A percentile compares a stretch with the other conserved stretches of the same genome.
Conservation (phyloP, 73 alveolate genomes). For the Paramecium sexaurelia region DNA sequence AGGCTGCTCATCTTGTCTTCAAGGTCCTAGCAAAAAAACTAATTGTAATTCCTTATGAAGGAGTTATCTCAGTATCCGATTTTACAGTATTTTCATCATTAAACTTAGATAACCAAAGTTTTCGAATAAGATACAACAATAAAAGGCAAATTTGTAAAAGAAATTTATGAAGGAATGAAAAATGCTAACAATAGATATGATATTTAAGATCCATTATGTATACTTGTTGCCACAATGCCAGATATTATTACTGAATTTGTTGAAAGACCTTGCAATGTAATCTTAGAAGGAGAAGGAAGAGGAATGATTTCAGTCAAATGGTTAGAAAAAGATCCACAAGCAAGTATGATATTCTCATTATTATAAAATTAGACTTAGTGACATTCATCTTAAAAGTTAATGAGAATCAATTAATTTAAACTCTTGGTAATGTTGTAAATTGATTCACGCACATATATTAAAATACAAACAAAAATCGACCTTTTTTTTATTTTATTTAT, state of each 20-base stretch:
- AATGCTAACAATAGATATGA: not conserved
- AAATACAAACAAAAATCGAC: not conserved
- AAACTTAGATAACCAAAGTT: not conserved
- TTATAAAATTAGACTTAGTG: not conserved
- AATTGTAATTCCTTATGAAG: conserved; percentile 13
- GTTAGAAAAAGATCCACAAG: not conserved
- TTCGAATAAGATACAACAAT: conserved; percentile 16
- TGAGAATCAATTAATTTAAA: conserved; percentile 9
- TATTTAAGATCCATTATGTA: conserved; percentile 43
- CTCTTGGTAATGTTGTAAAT: not conserved
- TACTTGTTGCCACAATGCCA: not conserved
- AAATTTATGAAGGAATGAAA: conserved; percentile 48
- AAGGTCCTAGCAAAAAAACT: conserved; percentile 1
- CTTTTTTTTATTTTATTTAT: too few species aligned
- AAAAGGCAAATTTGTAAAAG: conserved; percentile 18
- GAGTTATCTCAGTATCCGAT: conserved; percentile 16
- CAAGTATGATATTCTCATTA: not conserved
- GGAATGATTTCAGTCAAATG: conserved; percentile 43
- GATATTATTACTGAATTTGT: conserved; percentile 25
- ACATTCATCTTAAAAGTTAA: not conserved
- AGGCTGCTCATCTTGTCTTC: conserved; percentile 50
- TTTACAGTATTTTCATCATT: not conserved
- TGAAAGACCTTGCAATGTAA: conserved; percentile 36
- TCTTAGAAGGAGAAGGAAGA: conserved; percentile 47
- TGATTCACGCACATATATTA: not conserved